Conservation (phyloP, 441 rosid genomes). For the Mallotus repandus region DNA sequence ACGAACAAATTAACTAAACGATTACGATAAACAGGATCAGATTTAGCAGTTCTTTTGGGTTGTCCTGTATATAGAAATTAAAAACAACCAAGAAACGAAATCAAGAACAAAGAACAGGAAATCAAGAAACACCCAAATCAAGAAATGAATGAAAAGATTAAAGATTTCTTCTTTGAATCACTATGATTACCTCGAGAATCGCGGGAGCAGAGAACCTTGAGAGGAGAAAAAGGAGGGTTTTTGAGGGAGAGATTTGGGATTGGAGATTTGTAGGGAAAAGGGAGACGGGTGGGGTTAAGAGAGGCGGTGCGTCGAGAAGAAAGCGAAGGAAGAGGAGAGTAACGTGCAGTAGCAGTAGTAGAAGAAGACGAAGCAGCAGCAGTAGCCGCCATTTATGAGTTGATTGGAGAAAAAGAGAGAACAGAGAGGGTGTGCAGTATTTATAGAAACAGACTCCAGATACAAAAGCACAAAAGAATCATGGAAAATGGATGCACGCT, state of each 20-base stretch:
- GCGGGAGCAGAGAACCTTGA: constrained; percentile 35
- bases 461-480: background rate
- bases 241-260: constrained; percentile 6
- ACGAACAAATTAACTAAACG: constrained; percentile 26
- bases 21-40: constrained; percentile 29
- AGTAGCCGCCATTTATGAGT: constrained; percentile 18
- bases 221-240: constrained; percentile 34
- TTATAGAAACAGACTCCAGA: no score
- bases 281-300: constrained; percentile 5
- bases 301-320: constrained; percentile 12
- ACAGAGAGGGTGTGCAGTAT: background rate
- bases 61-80: background rate
- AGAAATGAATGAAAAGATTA: background rate
- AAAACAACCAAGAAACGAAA: background rate
- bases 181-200: constrained; percentile 43
- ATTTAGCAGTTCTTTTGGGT: background rate
- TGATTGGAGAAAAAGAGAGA: background rate
- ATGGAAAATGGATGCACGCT: constrained; percentile 2
- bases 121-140: background rate
- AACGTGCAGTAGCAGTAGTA: constrained; percentile 22
- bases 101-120: background rate
- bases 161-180: background rate
- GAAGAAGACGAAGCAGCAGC: background rate
- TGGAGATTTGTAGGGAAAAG: constrained; percentile 24
- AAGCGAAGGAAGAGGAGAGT: constrained; percentile 1